phyloP scores from a whole-genome alignment of 371 early-diverging fungal species.

The Neoconidiobolus thromboides region DNA sequence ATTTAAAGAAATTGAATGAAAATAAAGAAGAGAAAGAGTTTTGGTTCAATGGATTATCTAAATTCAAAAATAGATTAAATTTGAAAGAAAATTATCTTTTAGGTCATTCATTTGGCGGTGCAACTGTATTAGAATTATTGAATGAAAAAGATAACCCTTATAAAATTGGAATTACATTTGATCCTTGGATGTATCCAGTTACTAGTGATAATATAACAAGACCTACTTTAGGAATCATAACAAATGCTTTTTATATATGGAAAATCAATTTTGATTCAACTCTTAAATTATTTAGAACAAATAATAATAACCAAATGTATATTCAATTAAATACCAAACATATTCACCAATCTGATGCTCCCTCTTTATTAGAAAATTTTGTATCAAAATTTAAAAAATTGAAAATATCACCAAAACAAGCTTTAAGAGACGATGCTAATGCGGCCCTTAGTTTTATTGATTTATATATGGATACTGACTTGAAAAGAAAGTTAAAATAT shows the following conservation, averaged over 20 bases:
- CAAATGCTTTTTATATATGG: too few species aligned
- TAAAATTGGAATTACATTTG: slow-evolving; percentile 18
- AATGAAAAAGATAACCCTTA: slow-evolving; percentile 11
- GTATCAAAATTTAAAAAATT: too few species aligned
- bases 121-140: slow-evolving; percentile 17
- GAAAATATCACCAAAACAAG: too few species aligned
- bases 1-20: background rate
- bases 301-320: too few species aligned
- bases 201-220: slow-evolving; percentile 3
- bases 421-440: too few species aligned
- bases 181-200: slow-evolving; percentile 23
- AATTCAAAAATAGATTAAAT: slow-evolving; percentile 18
- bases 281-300: too few species aligned
- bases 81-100: slow-evolving; percentile 18
- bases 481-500: too few species aligned
- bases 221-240: slow-evolving; percentile 5
- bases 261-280: too few species aligned
- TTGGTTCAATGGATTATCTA: background rate
- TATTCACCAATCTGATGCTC: slow-evolving; percentile 4
- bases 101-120: slow-evolving; percentile 41
- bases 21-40: background rate
- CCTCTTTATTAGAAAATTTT: background rate
- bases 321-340: background rate
- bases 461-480: too few species aligned
- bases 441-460: too few species aligned